phyloP scores from a whole-genome alignment of 2,329 filamentous ascomycete species.

The Aureobasidium sp. region DNA sequence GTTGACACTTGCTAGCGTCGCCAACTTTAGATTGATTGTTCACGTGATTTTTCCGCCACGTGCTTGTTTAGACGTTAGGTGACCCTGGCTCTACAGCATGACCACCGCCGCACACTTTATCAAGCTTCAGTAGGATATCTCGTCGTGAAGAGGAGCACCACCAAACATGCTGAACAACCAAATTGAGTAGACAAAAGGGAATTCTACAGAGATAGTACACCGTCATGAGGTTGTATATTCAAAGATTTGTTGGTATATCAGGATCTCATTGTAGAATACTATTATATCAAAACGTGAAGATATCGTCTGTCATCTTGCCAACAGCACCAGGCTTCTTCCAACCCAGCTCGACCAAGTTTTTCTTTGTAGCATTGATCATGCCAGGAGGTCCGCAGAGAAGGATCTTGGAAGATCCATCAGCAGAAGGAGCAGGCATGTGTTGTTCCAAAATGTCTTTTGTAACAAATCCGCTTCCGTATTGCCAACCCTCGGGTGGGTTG shows the following conservation, averaged over 20 bases:
- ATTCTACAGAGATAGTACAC: too few species aligned
- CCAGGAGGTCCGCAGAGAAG: conserved; percentile 54
- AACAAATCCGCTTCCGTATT: conserved; percentile 42
- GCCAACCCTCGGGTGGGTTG: conserved; percentile 39
- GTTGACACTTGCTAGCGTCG: background rate
- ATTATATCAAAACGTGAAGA: conserved; percentile 71
- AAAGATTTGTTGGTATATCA: background rate
- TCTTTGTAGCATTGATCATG: conserved; percentile 51
- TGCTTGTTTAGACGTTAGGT: background rate
- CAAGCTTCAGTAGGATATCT: background rate
- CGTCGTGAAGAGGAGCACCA: background rate
- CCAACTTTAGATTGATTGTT: background rate
- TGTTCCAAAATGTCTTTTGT: conserved; percentile 43
- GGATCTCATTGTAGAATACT: background rate
- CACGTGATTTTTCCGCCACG: background rate
- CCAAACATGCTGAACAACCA: too few species aligned
- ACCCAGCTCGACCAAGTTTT: conserved; percentile 46
- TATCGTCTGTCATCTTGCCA: conserved; percentile 91
- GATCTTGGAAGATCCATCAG: conserved; percentile 38
- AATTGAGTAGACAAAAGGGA: too few species aligned
- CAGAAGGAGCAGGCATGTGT: conserved; percentile 37
- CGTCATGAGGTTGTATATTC: too few species aligned
- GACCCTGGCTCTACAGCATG: background rate
- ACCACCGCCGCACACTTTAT: background rate
- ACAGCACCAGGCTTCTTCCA: conserved; percentile 84